A percentile compares a stretch with the other conserved stretches of the same genome.
phyloP scores from a whole-genome alignment of 192 early-diverging fungal species.

The Coemansia sp. region DNA sequence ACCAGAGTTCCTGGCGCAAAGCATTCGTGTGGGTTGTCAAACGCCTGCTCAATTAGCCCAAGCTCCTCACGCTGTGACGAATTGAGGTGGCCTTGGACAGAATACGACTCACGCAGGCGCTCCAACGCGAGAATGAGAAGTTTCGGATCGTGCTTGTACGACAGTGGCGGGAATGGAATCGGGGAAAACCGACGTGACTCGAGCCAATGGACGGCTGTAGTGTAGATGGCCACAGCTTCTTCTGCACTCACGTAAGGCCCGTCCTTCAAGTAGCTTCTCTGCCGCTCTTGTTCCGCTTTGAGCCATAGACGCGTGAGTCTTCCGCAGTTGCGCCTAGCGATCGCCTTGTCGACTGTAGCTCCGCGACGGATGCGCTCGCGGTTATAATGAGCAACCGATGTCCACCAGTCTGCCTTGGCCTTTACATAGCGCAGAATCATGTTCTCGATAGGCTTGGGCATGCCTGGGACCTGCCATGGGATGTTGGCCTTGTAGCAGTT shows the following conservation, averaged over 20 bases:
- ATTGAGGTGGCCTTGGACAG: conserved; percentile 92
- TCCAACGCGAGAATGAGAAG: conserved; percentile 94
- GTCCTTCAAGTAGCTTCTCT: conserved; percentile 98
- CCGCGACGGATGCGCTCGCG: conserved; percentile 97
- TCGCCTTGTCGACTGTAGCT: conserved; percentile 99
- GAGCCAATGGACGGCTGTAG: conserved; percentile 96
- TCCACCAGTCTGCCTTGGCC: conserved; percentile 99
- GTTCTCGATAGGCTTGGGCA: conserved; percentile 97
- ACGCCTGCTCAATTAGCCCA: conserved; percentile 97
- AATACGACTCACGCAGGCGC: conserved; percentile 91
- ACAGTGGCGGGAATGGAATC: conserved; percentile 98
- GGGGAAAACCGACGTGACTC: conserved; percentile 97
- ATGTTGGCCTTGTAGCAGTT: conserved; percentile 97
- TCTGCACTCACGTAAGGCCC: conserved; percentile 97
- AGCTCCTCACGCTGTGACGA: conserved; percentile 96
- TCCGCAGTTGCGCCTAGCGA: conserved; percentile 97
- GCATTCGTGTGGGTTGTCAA: conserved; percentile 88
- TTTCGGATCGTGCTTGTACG: conserved; percentile 99
- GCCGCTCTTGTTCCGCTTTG: conserved; percentile 98
- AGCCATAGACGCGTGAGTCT: conserved; percentile 97
- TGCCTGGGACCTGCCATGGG: conserved; percentile 98
- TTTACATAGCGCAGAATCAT: conserved; percentile 99
- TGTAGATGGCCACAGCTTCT: conserved; percentile 98
- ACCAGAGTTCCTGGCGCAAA: conserved; percentile 23
- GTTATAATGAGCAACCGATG: conserved; percentile 96